These are phyloP conservation scores for Nitzschia sp. DNA, from an alignment of 108 stramenopile species.

Conservation along the genomic window DNA sequence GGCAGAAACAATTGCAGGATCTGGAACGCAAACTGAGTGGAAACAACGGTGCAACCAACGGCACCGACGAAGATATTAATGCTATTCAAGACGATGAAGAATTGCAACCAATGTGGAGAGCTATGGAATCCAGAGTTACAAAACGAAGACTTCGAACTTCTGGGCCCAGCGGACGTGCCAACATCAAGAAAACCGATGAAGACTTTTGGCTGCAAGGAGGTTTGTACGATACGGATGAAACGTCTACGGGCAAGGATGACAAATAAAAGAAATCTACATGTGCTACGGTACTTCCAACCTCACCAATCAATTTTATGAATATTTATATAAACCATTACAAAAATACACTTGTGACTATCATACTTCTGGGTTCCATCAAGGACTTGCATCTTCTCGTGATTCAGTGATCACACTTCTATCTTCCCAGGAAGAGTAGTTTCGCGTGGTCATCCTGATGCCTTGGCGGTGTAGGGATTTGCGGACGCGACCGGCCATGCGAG, in stretches of 20 bases:
- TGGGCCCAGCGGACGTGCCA: constrained; percentile 65
- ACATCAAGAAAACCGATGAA: constrained; percentile 78
- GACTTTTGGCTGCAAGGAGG: constrained; percentile 80
- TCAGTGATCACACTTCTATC: too few species aligned
- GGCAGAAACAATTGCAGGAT: constrained; percentile 42
- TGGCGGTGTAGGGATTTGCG: too few species aligned
- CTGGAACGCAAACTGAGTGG: constrained; percentile 33
- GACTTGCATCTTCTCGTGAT: too few species aligned
- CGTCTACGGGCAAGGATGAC: not conserved
- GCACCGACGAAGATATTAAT: not conserved
- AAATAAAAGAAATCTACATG: not conserved
- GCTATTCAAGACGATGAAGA: constrained; percentile 62
- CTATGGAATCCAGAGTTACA: constrained; percentile 84
- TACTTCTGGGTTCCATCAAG: too few species aligned
- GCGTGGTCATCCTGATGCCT: too few species aligned
- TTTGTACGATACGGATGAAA: constrained; percentile 50
- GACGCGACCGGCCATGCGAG: not conserved
- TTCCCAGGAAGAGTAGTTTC: too few species aligned
- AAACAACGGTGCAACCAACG: constrained; percentile 1
- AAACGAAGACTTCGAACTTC: constrained; percentile 58
- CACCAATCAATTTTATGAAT: too few species aligned
- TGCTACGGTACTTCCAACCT: too few species aligned
- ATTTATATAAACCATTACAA: too few species aligned
- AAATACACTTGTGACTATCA: too few species aligned
- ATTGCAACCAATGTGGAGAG: constrained; percentile 87